Conservation (phyloP, 768 basidiomycete species). For the Amanita subjunquillea region DNA sequence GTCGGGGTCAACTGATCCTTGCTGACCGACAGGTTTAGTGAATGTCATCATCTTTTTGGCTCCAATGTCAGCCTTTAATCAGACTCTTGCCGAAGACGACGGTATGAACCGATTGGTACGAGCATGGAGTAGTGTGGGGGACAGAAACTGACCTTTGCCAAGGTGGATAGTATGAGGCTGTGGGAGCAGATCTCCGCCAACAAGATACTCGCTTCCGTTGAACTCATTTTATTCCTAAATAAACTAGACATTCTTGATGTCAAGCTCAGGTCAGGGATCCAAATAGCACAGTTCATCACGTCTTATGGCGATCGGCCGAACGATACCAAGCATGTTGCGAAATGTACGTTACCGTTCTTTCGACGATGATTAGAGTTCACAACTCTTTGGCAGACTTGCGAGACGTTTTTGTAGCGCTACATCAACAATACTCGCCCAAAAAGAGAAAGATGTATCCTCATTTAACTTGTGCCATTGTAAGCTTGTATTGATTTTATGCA, state of each 20-base stretch:
- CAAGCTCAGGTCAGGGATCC: conserved; percentile 40
- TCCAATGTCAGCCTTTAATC: conserved; percentile 56
- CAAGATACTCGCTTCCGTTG: conserved; percentile 39
- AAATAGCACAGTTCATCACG: conserved; percentile 45
- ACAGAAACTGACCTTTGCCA: conserved; percentile 19
- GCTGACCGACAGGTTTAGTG: conserved; percentile 22
- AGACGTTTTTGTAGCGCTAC: conserved; percentile 38
- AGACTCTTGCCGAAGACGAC: conserved; percentile 49
- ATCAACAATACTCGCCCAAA: conserved; percentile 37
- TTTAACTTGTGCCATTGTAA: conserved; percentile 47
- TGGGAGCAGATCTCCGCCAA: conserved; percentile 55
- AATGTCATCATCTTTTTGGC: conserved; percentile 60
- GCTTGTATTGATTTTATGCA: conserved; percentile 12
- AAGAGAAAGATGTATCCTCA: conserved; percentile 41
- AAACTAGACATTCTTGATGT: conserved; percentile 49
- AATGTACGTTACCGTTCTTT: conserved; percentile 29
- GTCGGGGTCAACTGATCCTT: background rate
- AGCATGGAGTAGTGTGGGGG: background rate
- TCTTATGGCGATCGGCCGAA: conserved; percentile 44
- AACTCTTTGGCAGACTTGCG: conserved; percentile 29
- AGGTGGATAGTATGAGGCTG: conserved; percentile 37
- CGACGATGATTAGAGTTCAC: background rate
- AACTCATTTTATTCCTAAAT: conserved; percentile 53
- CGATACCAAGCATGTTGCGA: conserved; percentile 36
- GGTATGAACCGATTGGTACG: conserved; percentile 49